Base-by-base conservation (phyloP, 495 filamentous ascomycete species). In the Hypoxylon intermedium region DNA sequence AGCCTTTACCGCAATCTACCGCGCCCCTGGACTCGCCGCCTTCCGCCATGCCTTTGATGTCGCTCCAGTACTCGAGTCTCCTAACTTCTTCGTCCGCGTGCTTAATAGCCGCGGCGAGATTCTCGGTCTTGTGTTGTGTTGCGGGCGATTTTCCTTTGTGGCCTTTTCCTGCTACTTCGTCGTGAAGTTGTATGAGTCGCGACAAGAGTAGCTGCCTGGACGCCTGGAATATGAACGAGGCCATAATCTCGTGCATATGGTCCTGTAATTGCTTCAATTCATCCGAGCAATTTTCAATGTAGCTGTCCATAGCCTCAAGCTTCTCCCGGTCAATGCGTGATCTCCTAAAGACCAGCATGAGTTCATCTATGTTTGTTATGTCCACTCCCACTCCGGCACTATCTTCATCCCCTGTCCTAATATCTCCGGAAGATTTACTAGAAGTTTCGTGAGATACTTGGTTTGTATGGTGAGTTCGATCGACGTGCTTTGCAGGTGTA, bases 281-380 rank as follows among this genome's bases (percentile, higher is more conserved):
- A 7, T 93, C 89, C 2, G 87, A 87, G 18, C 85, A 90, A 24
- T 92, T 79, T n/a, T 85, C 75, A 3, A 97, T 72, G 70, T 97
- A 99, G 48, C 79, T 88, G 53, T 85, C 83, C 21, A 97, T 78
- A 0, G 85, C 88, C 54, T 92, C 87, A 45, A 93, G 83, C 74
- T 91, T 97, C 75, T 98, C 92, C 9, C 95, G 82, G 68, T 99
- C 95, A 40, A 99, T 89, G 1, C 88, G 79, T 1, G 86, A 83
- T 43, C 70, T 72, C 58, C 85, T 87, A 48, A 98, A 69, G 1
- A 81, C 80, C 28, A 64, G 61, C 63, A 71, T 67, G 71, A 69
- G 42, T 26, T 67, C 37, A 67, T 73, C 33, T 37, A 65, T 31
- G 60, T 75, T 60, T 54, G 34, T 53, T 65, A 63, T 30, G 23